Evolutionary conservation across 768 basidiomycete species (phyloP).

Genomic region (Boletus patriciae): DNA sequence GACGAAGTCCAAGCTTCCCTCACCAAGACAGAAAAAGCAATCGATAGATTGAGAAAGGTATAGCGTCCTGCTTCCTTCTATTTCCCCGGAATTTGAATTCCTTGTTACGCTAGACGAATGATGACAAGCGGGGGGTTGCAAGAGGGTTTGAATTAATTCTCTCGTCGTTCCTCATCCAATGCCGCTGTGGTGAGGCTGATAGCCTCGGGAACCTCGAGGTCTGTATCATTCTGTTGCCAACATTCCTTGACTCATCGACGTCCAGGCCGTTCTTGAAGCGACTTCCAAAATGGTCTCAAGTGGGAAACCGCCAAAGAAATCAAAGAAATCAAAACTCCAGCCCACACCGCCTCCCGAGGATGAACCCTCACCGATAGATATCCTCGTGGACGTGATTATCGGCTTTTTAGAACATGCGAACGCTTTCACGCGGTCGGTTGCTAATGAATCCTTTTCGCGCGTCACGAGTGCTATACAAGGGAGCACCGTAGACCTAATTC

Average conservation of each 20-base stretch:
- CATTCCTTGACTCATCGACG: not conserved
- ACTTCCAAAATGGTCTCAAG: slow-evolving; percentile 52
- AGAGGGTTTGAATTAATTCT: slow-evolving; percentile 73
- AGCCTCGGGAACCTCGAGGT: slow-evolving; percentile 67
- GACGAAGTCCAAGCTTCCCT: slow-evolving; percentile 53
- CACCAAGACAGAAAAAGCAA: slow-evolving; percentile 43
- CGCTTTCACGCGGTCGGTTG: slow-evolving; percentile 74
- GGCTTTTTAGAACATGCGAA: slow-evolving; percentile 85
- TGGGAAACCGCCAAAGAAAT: slow-evolving; percentile 41
- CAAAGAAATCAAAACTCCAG: slow-evolving; percentile 36
- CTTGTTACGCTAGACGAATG: slow-evolving; percentile 8
- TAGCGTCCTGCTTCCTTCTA: not conserved
- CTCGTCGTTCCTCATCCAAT: slow-evolving; percentile 66
- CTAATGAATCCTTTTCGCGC: slow-evolving; percentile 76
- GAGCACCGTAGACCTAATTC: slow-evolving; percentile 76
- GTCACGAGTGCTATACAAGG: slow-evolving; percentile 64
- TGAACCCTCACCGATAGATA: slow-evolving; percentile 67
- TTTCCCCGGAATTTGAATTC: not conserved
- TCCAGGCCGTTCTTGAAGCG: slow-evolving; percentile 61
- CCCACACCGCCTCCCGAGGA: slow-evolving; percentile 11
- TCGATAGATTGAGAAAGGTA: slow-evolving; percentile 49
- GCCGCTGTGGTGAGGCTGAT: slow-evolving; percentile 66
- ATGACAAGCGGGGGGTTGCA: slow-evolving; percentile 33
- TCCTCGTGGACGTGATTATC: slow-evolving; percentile 87
- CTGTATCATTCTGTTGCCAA: slow-evolving; percentile 4